Conservation (phyloP, 768 basidiomycete species). For the Amanita thiersii region DNA sequence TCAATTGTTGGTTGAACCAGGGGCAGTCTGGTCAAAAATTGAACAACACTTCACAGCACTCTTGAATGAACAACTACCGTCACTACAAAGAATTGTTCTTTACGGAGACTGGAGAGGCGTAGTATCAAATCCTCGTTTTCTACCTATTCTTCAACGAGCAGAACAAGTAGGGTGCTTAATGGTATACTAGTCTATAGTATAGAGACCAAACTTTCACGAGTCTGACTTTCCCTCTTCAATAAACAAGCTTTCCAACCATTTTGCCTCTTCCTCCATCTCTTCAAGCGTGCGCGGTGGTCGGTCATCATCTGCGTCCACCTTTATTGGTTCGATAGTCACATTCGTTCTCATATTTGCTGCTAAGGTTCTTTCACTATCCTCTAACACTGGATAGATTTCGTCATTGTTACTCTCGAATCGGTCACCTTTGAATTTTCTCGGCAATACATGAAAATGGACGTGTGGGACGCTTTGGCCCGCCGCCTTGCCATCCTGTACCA, state of each 20-base stretch:
- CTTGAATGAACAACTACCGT: conserved; percentile 31
- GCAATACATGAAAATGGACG: conserved; percentile 94
- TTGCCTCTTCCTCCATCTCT: conserved; percentile 79
- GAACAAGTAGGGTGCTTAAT: background rate
- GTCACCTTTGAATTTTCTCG: conserved; percentile 67
- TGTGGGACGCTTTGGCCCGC: conserved; percentile 81
- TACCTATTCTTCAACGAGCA: conserved; percentile 2
- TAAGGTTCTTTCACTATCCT: conserved; percentile 50
- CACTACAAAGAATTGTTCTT: conserved; percentile 35
- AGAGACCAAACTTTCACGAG: background rate
- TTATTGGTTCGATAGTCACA: conserved; percentile 27
- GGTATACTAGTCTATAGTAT: conserved; percentile 4
- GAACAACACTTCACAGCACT: conserved; percentile 40
- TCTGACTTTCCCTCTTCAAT: conserved; percentile 10
- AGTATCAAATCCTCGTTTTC: conserved; percentile 28
- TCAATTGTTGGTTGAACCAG: conserved; percentile 26
- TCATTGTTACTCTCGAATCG: conserved; percentile 57
- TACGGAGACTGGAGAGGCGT: conserved; percentile 47
- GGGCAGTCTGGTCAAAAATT: conserved; percentile 30
- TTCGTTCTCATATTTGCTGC: conserved; percentile 26
- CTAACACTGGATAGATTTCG: conserved; percentile 74
- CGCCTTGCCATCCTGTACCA: conserved; percentile 71
- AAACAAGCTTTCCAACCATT: conserved; percentile 58
- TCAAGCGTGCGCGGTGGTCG: conserved; percentile 50
- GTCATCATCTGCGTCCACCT: conserved; percentile 65